Conservation (phyloP, 352 stramenopile genomes). For the Phytophthora aleatoria region DNA sequence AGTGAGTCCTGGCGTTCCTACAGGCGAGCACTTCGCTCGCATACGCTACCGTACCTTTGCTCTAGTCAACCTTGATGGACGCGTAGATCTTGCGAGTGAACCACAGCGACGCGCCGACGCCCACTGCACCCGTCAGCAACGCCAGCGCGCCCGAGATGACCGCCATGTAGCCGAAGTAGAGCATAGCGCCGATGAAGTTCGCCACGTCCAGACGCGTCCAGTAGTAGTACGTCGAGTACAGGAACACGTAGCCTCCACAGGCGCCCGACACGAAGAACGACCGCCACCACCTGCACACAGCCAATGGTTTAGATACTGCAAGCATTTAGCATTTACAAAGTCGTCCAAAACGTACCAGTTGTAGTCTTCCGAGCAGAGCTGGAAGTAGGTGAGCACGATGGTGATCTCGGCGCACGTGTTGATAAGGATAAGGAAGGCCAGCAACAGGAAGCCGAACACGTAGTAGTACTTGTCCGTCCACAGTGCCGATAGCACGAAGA, state of each 20-base stretch:
- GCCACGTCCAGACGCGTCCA: conserved; percentile 94
- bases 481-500: conserved; percentile 98
- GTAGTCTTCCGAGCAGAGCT: conserved; percentile 99
- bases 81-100: conserved; percentile 99
- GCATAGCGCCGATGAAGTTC: conserved; percentile 90
- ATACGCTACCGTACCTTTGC: conserved; percentile 14
- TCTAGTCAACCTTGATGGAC: conserved; percentile 59
- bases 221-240: conserved; percentile 99
- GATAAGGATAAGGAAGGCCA: conserved; percentile 98
- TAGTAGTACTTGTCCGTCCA: conserved; percentile 99
- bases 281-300: conserved; percentile 93
- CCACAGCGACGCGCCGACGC: conserved; percentile 97
- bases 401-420: conserved; percentile 99
- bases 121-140: conserved; percentile 96
- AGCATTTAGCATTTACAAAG: background rate
- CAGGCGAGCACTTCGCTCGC: conserved; percentile 13
- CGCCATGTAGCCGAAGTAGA: conserved; percentile 99
- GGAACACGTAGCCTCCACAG: conserved; percentile 98
- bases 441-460: conserved; percentile 99
- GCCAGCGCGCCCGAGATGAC: conserved; percentile 97
- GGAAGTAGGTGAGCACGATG: conserved; percentile 99
- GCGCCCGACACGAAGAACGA: conserved; percentile 97
- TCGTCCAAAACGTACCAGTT: conserved; percentile 93
- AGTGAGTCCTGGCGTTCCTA: conserved; percentile 15
- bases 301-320: background rate